Evolutionary conservation across 352 stramenopile genomes (phyloP).

Genomic region (Phytophthora hybrid): DNA sequence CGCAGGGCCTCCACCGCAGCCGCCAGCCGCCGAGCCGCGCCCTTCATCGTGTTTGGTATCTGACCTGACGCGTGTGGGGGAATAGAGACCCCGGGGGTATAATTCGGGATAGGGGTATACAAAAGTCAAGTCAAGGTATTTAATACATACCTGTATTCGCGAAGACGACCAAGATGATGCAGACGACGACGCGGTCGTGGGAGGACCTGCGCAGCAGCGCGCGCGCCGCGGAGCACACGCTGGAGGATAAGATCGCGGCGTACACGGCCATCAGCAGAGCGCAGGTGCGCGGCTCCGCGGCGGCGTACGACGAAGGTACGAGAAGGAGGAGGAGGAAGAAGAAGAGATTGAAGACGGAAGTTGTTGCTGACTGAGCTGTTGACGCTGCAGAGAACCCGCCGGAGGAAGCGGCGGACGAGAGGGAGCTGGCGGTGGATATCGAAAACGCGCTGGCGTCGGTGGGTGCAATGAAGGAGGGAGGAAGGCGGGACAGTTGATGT

Average conservation of each 20-base stretch:
- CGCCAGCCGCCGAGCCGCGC: conserved; percentile 51
- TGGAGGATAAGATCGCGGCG: conserved; percentile 85
- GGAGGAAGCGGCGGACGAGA: conserved; percentile 62
- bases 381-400: conserved; percentile 68
- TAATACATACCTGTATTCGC: background rate
- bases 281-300: conserved; percentile 39
- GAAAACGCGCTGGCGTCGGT: conserved; percentile 76
- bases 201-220: conserved; percentile 79
- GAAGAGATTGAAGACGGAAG: background rate
- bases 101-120: conserved; percentile 7
- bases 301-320: conserved; percentile 72
- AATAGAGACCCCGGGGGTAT: conserved; percentile 13
- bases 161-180: conserved; percentile 51
- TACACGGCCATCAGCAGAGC: conserved; percentile 71
- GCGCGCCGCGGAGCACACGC: conserved; percentile 71
- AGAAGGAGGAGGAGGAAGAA: background rate
- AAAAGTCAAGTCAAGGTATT: conserved; percentile 4
- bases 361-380: conserved; percentile 6
- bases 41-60: conserved; percentile 40
- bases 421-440: conserved; percentile 76
- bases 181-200: conserved; percentile 72
- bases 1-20: conserved; percentile 62
- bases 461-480: conserved; percentile 15
- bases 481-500: background rate
- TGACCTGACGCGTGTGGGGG: background rate